These are phyloP conservation scores for Annulohypoxylon stygium DNA, from an alignment of 495 filamentous ascomycete species.

Conservation along the genomic window DNA sequence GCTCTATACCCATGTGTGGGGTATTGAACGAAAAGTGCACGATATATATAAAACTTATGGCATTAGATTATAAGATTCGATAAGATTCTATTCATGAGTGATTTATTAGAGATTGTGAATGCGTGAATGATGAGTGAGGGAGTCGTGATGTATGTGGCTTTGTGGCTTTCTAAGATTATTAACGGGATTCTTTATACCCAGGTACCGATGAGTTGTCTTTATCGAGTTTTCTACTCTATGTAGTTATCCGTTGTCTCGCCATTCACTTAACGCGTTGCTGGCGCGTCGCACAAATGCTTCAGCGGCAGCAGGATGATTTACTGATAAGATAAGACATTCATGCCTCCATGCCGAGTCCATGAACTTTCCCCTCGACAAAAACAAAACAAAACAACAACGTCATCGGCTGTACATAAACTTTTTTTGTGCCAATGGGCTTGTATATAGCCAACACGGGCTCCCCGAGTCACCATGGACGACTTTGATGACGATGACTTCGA, in stretches of 20 bases:
- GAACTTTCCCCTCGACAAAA: constrained; percentile 20
- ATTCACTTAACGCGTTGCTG: constrained; percentile 7
- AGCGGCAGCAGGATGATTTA: constrained; percentile 15
- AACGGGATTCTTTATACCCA: too few relatives aligned
- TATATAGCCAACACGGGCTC: constrained; percentile 44
- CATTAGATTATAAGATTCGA: too few relatives aligned
- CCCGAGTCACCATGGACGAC: constrained; percentile 59
- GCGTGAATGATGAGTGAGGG: too few relatives aligned
- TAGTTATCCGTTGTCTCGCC: too few relatives aligned
- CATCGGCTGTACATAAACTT: neutral
- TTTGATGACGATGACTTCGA: constrained; percentile 65
- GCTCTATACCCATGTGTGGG: neutral
- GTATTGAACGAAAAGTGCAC: too few relatives aligned
- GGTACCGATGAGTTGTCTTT: neutral
- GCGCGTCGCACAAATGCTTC: constrained; percentile 2
- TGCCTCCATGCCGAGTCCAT: neutral
- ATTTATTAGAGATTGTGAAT: too few relatives aligned
- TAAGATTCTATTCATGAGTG: too few relatives aligned
- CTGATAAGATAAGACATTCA: neutral
- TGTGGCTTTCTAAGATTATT: too few relatives aligned
- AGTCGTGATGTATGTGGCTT: too few relatives aligned
- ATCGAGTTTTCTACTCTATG: neutral
- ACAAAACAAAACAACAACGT: constrained; percentile 11
- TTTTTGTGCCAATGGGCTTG: constrained; percentile 49
- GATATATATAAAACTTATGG: too few relatives aligned